Conservation (phyloP, 805 yeast species). For the Spathaspora sp. region DNA sequence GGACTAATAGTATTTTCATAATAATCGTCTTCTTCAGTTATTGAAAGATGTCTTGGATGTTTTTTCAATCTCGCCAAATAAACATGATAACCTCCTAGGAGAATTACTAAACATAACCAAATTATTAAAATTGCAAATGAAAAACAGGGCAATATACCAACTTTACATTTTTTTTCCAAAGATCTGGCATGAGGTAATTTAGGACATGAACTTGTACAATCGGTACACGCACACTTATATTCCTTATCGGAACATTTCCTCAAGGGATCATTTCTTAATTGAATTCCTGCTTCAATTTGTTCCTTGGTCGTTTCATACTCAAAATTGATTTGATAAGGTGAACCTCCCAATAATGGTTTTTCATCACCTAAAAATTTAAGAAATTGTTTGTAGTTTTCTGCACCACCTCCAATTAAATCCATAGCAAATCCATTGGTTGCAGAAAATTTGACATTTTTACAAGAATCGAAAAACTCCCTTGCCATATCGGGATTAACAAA, state of each 20-base stretch:
- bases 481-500: slow-evolving; percentile 62
- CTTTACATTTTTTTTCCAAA: slow-evolving; percentile 40
- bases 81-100: slow-evolving; percentile 42
- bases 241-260: slow-evolving; percentile 58
- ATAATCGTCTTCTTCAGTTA: slow-evolving; percentile 8
- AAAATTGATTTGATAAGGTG: slow-evolving; percentile 90
- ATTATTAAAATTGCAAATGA: slow-evolving; percentile 57
- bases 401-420: slow-evolving; percentile 99
- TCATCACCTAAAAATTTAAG: slow-evolving; percentile 91
- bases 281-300: slow-evolving; percentile 14
- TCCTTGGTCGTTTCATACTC: slow-evolving; percentile 35
- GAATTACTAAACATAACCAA: slow-evolving; percentile 38
- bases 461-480: slow-evolving; percentile 66
- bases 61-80: slow-evolving; percentile 18
- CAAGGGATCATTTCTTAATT: slow-evolving; percentile 26
- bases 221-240: slow-evolving; percentile 86
- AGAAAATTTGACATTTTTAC: slow-evolving; percentile 84
- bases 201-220: slow-evolving; percentile 83
- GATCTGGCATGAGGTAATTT: slow-evolving; percentile 45
- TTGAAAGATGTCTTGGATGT: neutral
- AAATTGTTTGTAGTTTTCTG: slow-evolving; percentile 65
- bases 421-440: slow-evolving; percentile 95
- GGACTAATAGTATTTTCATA: slow-evolving; percentile 15
- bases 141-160: slow-evolving; percentile 69
- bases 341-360: slow-evolving; percentile 90